Percentiles rank a stretch among this genome's conserved stretches.
phyloP scores from a whole-genome alignment of 345 rosid genomes.

The Linum trigynum region DNA sequence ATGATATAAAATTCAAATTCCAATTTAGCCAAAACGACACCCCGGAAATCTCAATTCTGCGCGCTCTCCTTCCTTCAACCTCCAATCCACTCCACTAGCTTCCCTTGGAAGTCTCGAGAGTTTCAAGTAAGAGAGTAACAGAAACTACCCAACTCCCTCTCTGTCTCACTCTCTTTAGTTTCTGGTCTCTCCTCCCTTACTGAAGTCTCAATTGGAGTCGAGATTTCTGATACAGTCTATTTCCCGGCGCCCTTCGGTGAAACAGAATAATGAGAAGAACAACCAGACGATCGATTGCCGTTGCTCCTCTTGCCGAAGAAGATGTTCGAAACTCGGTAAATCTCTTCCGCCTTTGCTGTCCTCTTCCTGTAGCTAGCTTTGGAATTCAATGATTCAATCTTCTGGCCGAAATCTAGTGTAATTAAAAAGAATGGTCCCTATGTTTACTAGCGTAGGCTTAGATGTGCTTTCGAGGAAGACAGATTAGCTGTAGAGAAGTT shows the following conservation, averaged over 20 bases:
- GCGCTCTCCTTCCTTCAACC: background rate
- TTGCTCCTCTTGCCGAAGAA: background rate
- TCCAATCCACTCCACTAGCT: background rate
- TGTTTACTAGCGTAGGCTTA: background rate
- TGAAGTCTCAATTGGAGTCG: background rate
- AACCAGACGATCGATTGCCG: background rate
- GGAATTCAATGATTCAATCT: background rate
- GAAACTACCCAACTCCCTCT: background rate
- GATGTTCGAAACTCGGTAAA: constrained; percentile 5
- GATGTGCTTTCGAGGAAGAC: background rate
- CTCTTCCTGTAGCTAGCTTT: background rate
- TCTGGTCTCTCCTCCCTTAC: too few species aligned
- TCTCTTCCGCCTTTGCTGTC: background rate
- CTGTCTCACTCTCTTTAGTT: background rate
- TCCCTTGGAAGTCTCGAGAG: background rate
- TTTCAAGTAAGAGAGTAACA: background rate
- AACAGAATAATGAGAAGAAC: background rate
- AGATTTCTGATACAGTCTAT: too few species aligned
- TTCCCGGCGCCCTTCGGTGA: background rate
- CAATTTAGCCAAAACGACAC: too few species aligned
- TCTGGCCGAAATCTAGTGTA: background rate
- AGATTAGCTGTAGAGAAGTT: too few species aligned
- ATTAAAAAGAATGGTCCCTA: background rate
- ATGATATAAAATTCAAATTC: background rate
- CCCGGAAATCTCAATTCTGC: background rate